These are phyloP conservation scores for Umbelopsis vinacea DNA, from an alignment of 192 early-diverging fungal genomes.

Conservation along the genomic window DNA sequence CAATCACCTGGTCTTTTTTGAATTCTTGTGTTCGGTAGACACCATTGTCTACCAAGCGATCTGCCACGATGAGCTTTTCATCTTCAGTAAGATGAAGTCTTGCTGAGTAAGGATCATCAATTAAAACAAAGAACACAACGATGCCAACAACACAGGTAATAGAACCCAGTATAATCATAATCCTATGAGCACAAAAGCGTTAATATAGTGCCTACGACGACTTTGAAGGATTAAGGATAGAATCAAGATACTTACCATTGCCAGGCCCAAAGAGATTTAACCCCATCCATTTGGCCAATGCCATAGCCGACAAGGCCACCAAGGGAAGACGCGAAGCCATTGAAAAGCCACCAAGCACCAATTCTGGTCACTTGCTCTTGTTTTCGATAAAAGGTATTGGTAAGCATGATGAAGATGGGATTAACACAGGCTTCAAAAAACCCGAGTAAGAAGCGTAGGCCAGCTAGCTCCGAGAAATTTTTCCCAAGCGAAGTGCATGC, in stretches of 20 bases:
- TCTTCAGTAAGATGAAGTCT: conserved; percentile 24
- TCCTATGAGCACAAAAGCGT: background rate
- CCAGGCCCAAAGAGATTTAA: conserved; percentile 22
- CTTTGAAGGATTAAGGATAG: background rate
- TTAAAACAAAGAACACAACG: conserved; percentile 30
- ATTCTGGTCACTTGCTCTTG: conserved; percentile 28
- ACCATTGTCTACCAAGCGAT: conserved; percentile 32
- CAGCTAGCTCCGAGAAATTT: conserved; percentile 30
- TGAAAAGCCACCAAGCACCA: conserved; percentile 30
- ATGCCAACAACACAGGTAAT: conserved; percentile 30
- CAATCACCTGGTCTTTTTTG: conserved; percentile 31
- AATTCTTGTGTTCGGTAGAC: conserved; percentile 18
- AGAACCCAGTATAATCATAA: conserved; percentile 37
- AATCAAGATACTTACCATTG: conserved; percentile 6
- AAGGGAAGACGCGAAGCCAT: background rate
- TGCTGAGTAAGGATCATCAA: conserved; percentile 24
- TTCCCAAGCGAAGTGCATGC: conserved; percentile 16
- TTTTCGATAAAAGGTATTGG: conserved; percentile 32
- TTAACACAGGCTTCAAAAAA: conserved; percentile 35
- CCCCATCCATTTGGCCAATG: conserved; percentile 24
- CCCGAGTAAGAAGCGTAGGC: conserved; percentile 30
- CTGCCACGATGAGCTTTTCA: conserved; percentile 33
- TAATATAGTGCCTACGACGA: too few relatives aligned
- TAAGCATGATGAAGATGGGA: conserved; percentile 29
- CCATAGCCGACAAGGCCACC: conserved; percentile 27